Evolutionary conservation across 345 rosid genomes (phyloP), one percentile per base, ranked within the genome.

Genomic region (Turritis glabra): DNA sequence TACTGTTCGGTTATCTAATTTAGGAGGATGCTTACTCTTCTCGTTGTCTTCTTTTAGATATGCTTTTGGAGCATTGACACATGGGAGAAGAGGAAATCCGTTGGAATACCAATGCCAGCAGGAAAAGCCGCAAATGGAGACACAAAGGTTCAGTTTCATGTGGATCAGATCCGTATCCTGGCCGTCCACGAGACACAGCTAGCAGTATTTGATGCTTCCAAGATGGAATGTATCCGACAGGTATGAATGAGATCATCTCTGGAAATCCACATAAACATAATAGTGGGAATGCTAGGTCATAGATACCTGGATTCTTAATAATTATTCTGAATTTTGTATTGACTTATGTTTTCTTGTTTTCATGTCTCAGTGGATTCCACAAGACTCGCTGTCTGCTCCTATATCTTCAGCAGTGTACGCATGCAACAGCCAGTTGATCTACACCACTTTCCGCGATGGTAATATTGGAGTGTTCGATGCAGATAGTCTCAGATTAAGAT

Each of bases 111-210:
- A 73, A 78, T 84, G 70, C 93, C 96, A 48, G 67, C 84, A 46
- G 97, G 96, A 67, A 86, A 90, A 82, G 68, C 81, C 7, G 84
- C 87, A 58, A 72, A 22, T 14, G 92, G 97, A 19, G 93, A 90
- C 25, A 93, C 96, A 0, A 77, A 86, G 63, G 93, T 90, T 17
- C 96, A 86, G 66, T 93, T 93, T 81, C 97, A 93, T 29, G 69
- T 86, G 0, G 96, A 90, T 75, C 97, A 90, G 80, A 76, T 77
- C 46, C 92, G 84, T 62, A 59, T 93, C 73, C 83, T 93, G 64
- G 96, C 86, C 10, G 89, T 88, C 77, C 97, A 90, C 9, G 96
- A 90, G 85, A 84, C 93, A 43, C 98, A 89, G 70, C 76, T 93
- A 40, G 93, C 93, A 0, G 82, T 88, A 74, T 90, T 86, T 60